phyloP scores from a whole-genome alignment of 768 basidiomycete genomes.

The Cubamyces sp. region DNA sequence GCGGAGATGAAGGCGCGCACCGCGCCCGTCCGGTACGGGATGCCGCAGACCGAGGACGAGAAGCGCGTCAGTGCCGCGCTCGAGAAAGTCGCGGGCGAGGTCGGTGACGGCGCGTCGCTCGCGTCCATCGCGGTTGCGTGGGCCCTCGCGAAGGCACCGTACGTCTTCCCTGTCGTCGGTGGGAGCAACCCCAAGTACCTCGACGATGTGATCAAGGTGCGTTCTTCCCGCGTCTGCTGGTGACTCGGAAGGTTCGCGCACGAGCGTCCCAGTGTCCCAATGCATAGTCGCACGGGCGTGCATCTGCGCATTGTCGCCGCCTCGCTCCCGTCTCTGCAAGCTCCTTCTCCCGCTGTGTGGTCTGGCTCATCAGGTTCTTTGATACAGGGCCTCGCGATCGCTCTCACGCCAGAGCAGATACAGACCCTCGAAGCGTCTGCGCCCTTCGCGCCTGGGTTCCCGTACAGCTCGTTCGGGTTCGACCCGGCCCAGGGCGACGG shows the following conservation, averaged over 20 bases:
- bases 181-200: constrained; percentile 36
- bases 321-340: too few relatives aligned
- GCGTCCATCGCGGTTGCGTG: constrained; percentile 21
- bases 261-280: too few relatives aligned
- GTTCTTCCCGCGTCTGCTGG: constrained; percentile 40
- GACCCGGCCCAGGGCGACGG: constrained; percentile 10
- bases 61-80: constrained; percentile 44
- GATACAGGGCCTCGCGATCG: constrained; percentile 51
- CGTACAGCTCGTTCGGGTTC: constrained; percentile 11
- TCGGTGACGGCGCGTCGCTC: constrained; percentile 37
- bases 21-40: constrained; percentile 28
- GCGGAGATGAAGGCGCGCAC: constrained; percentile 37
- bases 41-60: constrained; percentile 37
- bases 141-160: constrained; percentile 21
- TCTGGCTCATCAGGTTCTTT: constrained; percentile 50
- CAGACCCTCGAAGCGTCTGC: constrained; percentile 44
- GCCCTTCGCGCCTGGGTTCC: constrained; percentile 51
- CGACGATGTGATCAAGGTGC: constrained; percentile 51
- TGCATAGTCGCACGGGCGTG: too few relatives aligned
- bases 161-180: constrained; percentile 11
- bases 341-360: constrained; percentile 35
- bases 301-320: too few relatives aligned
- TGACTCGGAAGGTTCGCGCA: too few relatives aligned
- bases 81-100: constrained; percentile 51
- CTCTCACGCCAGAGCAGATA: constrained; percentile 47